phyloP scores from a whole-genome alignment of 768 basidiomycete species.

The Chalciporus pseudorubinellus region DNA sequence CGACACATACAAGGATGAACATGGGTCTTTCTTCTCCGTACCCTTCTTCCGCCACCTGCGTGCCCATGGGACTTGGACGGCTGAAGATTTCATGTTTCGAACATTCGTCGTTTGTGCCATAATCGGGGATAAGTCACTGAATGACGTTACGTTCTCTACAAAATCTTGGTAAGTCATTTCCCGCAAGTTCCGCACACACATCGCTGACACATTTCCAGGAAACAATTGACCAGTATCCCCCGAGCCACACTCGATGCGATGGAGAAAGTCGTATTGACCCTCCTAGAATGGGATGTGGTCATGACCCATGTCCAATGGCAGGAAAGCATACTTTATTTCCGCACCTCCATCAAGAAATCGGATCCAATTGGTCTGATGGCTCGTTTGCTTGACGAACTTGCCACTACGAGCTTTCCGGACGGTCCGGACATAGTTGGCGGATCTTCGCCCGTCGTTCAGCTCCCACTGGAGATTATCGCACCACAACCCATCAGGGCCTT shows the following conservation, averaged over 20 bases:
- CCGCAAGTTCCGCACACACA: not conserved
- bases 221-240: slow-evolving; percentile 21
- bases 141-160: slow-evolving; percentile 30
- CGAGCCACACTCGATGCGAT: slow-evolving; percentile 22
- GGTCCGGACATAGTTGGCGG: not conserved
- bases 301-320: slow-evolving; percentile 23
- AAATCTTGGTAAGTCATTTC: slow-evolving; percentile 28
- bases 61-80: slow-evolving; percentile 24
- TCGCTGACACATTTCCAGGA: slow-evolving; percentile 19
- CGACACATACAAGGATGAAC: slow-evolving; percentile 8
- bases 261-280: slow-evolving; percentile 19
- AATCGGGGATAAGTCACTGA: slow-evolving; percentile 35
- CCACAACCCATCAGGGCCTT: slow-evolving; percentile 14
- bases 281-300: slow-evolving; percentile 23
- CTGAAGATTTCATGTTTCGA: slow-evolving; percentile 36
- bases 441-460: not conserved
- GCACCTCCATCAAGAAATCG: slow-evolving; percentile 27
- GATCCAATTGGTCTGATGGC: slow-evolving; percentile 25
- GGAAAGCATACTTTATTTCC: slow-evolving; percentile 19
- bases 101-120: slow-evolving; percentile 36
- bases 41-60: slow-evolving; percentile 31
- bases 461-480: slow-evolving; percentile 7
- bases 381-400: slow-evolving; percentile 19
- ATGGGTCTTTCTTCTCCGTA: slow-evolving; percentile 26
- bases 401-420: slow-evolving; percentile 7